A percentile compares a stretch with the other conserved stretches of the same genome.
phyloP scores from a whole-genome alignment of 176 grass and related monocot species.

The Aegilops longissima region DNA sequence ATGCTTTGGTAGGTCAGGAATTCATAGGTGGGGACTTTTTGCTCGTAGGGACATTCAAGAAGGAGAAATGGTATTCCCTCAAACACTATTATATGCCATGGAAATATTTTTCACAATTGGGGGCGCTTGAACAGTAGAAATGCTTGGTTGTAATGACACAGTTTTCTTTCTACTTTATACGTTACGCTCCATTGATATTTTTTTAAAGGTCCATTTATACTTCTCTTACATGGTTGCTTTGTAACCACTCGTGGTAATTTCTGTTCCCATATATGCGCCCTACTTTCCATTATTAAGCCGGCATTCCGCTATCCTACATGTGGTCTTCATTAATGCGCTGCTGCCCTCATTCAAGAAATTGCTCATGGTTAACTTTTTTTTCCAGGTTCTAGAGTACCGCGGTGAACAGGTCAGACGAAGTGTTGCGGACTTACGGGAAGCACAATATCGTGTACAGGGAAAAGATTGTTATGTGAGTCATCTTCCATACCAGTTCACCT shows the following conservation, averaged over 20 bases:
- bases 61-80: constrained; percentile 90
- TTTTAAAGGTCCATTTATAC: not conserved
- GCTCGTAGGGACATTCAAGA: constrained; percentile 88
- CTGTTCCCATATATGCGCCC: not conserved
- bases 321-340: constrained; percentile 9
- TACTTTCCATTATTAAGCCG: not conserved
- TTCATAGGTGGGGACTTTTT: constrained; percentile 99
- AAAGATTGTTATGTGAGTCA: constrained; percentile 98
- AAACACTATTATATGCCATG: not conserved
- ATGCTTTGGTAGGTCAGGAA: constrained; percentile 97
- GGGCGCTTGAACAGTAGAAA: not conserved
- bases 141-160: constrained; percentile 2
- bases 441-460: constrained; percentile 65
- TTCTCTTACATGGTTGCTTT: not conserved
- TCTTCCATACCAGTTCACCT: constrained; percentile 26
- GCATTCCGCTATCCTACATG: not conserved
- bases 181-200: not conserved
- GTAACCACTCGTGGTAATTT: not conserved
- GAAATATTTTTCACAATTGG: constrained; percentile 11
- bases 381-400: constrained; percentile 90
- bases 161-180: constrained; percentile 4
- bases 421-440: constrained; percentile 89
- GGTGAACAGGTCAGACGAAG: constrained; percentile 93
- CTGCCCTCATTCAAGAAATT: constrained; percentile 8
- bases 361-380: not conserved